A percentile compares a stretch with the other conserved stretches of the same genome.
Evolutionary conservation across 176 grass and related monocot genomes (phyloP).

Genomic region (Microstegium vimineum): DNA sequence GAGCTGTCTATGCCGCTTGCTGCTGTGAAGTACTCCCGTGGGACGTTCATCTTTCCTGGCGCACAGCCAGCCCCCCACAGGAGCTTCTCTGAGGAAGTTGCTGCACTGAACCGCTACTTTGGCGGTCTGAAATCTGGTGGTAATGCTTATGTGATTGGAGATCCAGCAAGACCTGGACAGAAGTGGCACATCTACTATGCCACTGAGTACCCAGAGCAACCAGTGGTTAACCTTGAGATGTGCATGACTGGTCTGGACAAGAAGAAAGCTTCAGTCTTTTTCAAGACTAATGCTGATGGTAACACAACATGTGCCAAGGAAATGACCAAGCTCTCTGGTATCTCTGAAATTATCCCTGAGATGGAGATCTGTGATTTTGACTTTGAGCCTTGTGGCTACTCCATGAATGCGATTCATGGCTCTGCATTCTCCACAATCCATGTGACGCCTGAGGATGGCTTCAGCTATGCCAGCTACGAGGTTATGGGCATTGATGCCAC

Average conservation of each 20-base stretch:
- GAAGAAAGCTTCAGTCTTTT: constrained; percentile 63
- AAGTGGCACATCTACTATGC: constrained; percentile 81
- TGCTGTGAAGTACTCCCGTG: constrained; percentile 73
- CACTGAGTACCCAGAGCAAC: constrained; percentile 51
- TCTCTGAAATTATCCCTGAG: constrained; percentile 65
- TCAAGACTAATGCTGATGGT: constrained; percentile 53
- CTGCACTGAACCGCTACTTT: constrained; percentile 53
- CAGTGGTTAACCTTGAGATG: constrained; percentile 77
- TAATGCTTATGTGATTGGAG: constrained; percentile 65
- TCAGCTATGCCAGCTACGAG: constrained; percentile 84
- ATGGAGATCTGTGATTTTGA: constrained; percentile 83
- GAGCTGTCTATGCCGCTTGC: constrained; percentile 58
- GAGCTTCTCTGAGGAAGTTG: constrained; percentile 74
- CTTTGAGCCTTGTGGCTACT: constrained; percentile 73
- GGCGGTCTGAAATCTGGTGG: constrained; percentile 48
- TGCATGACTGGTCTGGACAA: constrained; percentile 74
- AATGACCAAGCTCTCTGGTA: constrained; percentile 66
- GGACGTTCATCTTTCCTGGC: constrained; percentile 64
- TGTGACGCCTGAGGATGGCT: constrained; percentile 77
- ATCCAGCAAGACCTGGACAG: constrained; percentile 47
- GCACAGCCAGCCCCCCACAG: constrained; percentile 74
- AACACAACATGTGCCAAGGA: constrained; percentile 49
- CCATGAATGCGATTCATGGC: constrained; percentile 68
- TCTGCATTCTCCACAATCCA: constrained; percentile 58
- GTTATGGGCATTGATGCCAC: constrained; percentile 50